Base-by-base conservation (phyloP, 345 rosid species). In the Carallia pectinifolia region DNA sequence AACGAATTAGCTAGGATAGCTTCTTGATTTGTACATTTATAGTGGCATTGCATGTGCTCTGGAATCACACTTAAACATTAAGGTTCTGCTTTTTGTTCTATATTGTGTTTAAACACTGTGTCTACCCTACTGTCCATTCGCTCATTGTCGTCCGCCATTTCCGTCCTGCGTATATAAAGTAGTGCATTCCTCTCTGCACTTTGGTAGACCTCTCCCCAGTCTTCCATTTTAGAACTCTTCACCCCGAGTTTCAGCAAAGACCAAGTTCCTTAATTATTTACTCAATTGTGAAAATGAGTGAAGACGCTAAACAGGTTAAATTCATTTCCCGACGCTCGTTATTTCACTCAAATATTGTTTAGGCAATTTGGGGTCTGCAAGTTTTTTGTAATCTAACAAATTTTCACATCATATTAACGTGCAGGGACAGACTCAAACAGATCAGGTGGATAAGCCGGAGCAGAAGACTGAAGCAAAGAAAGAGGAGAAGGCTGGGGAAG, bases 281-380 rank as follows among this genome's bases (percentile, higher is more conserved):
- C 4, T 13, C 10, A 10, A 30, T 7, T 19, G 36, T 58, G 67
- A 65, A 71, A 60, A 93, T 93, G 98, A 90, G 91, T 13, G 95
- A 87, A 74, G 94, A 89, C 81, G 84, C 80, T 38, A 89, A 89
- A 75, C 88, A 85, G 85, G 97, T 90, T 67, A 73, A 76, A 27
- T 27, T 56, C 31, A 27, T 56, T 1, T 27, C 6, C 29, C 1
- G 60, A 8, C 15, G 5, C 60, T 3, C 15, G 60, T 56, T 34
- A 30, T 63, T 27, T 10, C 19, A 4, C 54, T 6, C 62, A 4
- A 12, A 56, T 40, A 6, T 13, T 18, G 15, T 55, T 52, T 50
- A 55, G 30, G 15, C 9, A 19, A 40, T 27, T 23, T 23, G 40
- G 19, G 55, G 39, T 69, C 34, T 18, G 1, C 18, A 33, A 6